phyloP scores from a whole-genome alignment of 257 asterid species.

The Ehretia macrophylla region DNA sequence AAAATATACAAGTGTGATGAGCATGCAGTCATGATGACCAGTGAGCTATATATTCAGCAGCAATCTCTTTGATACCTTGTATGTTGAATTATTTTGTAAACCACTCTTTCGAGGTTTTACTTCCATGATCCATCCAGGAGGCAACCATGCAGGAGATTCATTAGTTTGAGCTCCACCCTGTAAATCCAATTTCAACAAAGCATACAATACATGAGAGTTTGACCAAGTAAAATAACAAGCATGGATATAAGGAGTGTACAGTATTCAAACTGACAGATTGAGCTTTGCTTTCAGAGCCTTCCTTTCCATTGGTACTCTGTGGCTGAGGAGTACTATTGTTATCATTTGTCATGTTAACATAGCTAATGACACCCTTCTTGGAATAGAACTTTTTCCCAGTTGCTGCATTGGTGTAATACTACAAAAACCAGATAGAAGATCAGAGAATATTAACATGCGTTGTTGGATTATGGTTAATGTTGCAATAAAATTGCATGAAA shows the following conservation, averaged over 20 bases:
- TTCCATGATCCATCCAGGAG: slow-evolving; percentile 55
- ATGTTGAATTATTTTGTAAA: slow-evolving; percentile 29
- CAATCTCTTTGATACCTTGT: slow-evolving; percentile 39
- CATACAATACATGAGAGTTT: not conserved
- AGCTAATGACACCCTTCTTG: slow-evolving; percentile 36
- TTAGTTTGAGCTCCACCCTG: slow-evolving; percentile 27
- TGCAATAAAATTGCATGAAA: not conserved
- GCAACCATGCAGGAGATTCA: slow-evolving; percentile 48
- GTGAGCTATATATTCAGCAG: too few species aligned
- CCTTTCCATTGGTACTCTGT: slow-evolving; percentile 10
- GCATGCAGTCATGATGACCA: too few species aligned
- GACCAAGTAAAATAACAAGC: not conserved
- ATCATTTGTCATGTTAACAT: slow-evolving; percentile 3
- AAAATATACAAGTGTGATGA: too few species aligned
- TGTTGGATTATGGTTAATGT: not conserved
- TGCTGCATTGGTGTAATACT: slow-evolving; percentile 43
- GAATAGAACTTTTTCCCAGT: slow-evolving; percentile 45
- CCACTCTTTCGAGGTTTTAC: slow-evolving; percentile 30
- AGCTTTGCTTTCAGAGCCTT: slow-evolving; percentile 22
- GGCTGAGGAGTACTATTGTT: slow-evolving; percentile 24
- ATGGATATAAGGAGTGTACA: slow-evolving; percentile 1
- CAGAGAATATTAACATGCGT: slow-evolving; percentile 5
- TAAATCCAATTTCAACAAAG: slow-evolving; percentile 5
- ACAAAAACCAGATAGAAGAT: slow-evolving; percentile 21
- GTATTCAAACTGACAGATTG: slow-evolving; percentile 25